phyloP scores from a whole-genome alignment of 1,284 basidiomycete species.

The Trametes sp. region DNA sequence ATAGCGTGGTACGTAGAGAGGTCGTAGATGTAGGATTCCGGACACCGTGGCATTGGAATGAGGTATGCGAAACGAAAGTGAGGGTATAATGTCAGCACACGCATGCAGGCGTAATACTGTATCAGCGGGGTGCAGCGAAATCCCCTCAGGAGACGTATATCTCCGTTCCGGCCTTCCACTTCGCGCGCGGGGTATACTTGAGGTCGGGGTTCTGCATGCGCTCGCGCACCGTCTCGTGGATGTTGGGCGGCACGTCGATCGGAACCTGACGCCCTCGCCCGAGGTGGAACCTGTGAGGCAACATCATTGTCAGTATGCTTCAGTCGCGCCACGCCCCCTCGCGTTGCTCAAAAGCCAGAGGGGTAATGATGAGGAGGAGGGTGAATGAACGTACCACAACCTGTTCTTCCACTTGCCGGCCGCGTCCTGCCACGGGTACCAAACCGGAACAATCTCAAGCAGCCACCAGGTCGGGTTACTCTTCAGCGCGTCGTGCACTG shows the following conservation, averaged over 20 bases:
- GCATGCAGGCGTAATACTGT: too few species aligned
- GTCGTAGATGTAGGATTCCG: too few species aligned
- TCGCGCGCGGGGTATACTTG: conserved; percentile 60
- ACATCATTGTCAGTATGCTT: neutral
- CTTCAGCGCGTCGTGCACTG: conserved; percentile 47
- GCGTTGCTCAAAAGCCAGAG: too few species aligned
- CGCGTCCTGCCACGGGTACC: conserved; percentile 46
- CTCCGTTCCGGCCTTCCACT: conserved; percentile 55
- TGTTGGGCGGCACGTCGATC: conserved; percentile 47
- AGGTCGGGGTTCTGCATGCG: conserved; percentile 53
- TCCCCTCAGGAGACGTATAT: conserved; percentile 49
- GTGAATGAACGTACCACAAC: conserved; percentile 42
- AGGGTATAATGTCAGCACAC: too few species aligned
- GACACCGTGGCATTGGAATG: too few species aligned
- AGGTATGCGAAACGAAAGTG: too few species aligned
- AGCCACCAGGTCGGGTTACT: conserved; percentile 47
- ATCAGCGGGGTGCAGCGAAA: too few species aligned
- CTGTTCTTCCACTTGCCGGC: conserved; percentile 44
- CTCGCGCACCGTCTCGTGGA: conserved; percentile 61
- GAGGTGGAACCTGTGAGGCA: conserved; percentile 44
- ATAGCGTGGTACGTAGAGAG: too few species aligned
- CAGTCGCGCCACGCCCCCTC: too few species aligned
- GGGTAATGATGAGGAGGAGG: neutral
- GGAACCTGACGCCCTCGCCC: conserved; percentile 57
- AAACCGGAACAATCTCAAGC: conserved; percentile 52